Evolutionary conservation across 1,284 basidiomycete genomes (phyloP).

Genomic region (Cystobasidiaceae sp.): DNA sequence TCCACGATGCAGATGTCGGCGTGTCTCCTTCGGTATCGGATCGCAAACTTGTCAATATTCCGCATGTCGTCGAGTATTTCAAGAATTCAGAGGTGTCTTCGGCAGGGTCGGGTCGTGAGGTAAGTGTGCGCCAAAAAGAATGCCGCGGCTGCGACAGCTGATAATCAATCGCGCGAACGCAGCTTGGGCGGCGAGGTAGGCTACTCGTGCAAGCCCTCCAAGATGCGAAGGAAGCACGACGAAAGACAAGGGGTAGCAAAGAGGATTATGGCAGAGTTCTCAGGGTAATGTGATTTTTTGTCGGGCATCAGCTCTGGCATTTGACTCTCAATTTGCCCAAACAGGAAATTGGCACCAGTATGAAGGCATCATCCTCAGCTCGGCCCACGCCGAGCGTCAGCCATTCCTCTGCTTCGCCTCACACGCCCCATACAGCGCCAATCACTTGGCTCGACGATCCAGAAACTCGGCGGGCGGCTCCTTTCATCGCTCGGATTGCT

Average conservation of each 20-base stretch:
- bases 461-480: not conserved
- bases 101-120: not conserved
- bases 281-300: not conserved
- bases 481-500: slow-evolving; percentile 15
- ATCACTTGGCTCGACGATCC: not conserved
- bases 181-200: not conserved
- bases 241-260: not conserved
- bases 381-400: not conserved
- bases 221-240: not conserved
- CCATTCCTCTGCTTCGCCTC: not conserved
- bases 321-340: not conserved
- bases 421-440: not conserved
- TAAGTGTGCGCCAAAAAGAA: not conserved
- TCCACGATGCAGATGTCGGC: not conserved
- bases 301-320: not conserved
- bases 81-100: not conserved
- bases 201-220: not conserved
- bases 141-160: not conserved
- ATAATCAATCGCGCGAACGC: not conserved
- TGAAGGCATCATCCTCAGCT: not conserved
- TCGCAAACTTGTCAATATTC: not conserved
- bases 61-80: not conserved
- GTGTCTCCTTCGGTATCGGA: not conserved
- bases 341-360: not conserved
- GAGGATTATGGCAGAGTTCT: not conserved